Percentiles rank a stretch among this genome's conserved stretches.
Evolutionary conservation across 108 stramenopile species (phyloP).

Genomic region (Cyclotella atomus): DNA sequence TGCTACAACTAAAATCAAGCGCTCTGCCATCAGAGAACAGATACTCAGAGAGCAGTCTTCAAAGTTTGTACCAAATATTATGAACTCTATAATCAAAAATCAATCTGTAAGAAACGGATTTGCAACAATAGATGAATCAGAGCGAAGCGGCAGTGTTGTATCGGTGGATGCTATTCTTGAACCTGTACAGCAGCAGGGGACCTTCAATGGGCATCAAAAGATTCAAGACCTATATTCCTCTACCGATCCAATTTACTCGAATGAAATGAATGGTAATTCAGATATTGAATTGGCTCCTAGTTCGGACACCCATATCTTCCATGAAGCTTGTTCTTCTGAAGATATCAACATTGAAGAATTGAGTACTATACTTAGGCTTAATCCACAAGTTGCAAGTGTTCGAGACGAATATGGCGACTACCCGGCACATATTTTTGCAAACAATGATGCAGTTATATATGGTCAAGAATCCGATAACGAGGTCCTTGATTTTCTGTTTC

Average conservation of each 20-base stretch:
- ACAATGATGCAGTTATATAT: conserved; percentile 24
- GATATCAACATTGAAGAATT: conserved; percentile 15
- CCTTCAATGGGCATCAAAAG: background rate
- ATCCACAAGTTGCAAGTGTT: conserved; percentile 11
- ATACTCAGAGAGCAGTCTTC: no score
- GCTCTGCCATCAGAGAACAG: no score
- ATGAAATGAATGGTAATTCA: background rate
- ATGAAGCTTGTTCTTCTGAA: conserved; percentile 30
- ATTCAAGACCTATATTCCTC: conserved; percentile 5
- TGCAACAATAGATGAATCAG: background rate
- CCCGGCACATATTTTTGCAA: conserved; percentile 27
- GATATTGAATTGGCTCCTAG: background rate
- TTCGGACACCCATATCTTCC: background rate
- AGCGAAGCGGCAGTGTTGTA: background rate
- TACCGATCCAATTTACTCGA: background rate
- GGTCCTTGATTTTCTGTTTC: conserved; percentile 13
- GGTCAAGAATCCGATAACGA: conserved; percentile 3
- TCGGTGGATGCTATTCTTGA: background rate
- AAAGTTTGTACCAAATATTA: background rate
- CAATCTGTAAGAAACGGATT: background rate
- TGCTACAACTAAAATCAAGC: no score
- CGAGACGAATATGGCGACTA: conserved; percentile 23
- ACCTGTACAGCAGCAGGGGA: background rate
- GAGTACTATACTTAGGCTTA: conserved; percentile 8
- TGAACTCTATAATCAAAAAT: background rate